These are phyloP conservation scores for Leishmania arabica DNA, from an alignment of 208 protist species.

Conservation along the genomic window DNA sequence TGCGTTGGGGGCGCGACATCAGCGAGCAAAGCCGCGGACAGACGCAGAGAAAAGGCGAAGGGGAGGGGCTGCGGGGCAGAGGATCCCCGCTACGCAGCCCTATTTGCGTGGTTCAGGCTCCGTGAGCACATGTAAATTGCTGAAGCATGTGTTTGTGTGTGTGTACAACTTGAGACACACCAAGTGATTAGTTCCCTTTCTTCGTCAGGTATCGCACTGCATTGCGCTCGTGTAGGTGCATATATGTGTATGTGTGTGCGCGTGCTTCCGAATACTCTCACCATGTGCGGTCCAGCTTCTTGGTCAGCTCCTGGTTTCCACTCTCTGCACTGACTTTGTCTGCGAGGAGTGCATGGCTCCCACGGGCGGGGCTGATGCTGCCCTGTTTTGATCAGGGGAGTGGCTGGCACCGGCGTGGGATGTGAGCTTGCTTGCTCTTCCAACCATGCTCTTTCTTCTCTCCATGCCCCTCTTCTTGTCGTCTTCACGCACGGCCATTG, in stretches of 20 bases:
- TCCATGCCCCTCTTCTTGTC: slow-evolving; percentile 20
- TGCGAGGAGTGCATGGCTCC: background rate
- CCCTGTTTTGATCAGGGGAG: background rate
- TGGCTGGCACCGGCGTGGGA: background rate
- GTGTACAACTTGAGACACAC: background rate
- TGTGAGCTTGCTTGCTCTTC: background rate
- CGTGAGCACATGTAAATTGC: slow-evolving; percentile 4
- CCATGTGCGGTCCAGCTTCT: too few species aligned
- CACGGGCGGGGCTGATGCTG: background rate
- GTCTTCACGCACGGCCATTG: background rate
- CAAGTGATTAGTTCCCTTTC: background rate
- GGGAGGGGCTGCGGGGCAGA: background rate
- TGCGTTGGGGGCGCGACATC: background rate
- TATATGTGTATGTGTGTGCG: background rate
- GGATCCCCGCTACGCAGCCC: background rate
- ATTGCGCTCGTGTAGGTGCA: background rate
- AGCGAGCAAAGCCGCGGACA: background rate
- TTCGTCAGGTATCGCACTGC: background rate
- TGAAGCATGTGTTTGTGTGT: slow-evolving; percentile 2
- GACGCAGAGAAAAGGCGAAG: background rate
- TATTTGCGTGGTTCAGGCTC: background rate
- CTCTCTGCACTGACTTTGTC: background rate
- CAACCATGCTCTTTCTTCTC: slow-evolving; percentile 1
- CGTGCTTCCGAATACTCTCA: background rate
- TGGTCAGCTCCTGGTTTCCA: background rate